Evolutionary conservation across 2,329 filamentous ascomycete genomes (phyloP).

Genomic region (Aspergillus vadensis): DNA sequence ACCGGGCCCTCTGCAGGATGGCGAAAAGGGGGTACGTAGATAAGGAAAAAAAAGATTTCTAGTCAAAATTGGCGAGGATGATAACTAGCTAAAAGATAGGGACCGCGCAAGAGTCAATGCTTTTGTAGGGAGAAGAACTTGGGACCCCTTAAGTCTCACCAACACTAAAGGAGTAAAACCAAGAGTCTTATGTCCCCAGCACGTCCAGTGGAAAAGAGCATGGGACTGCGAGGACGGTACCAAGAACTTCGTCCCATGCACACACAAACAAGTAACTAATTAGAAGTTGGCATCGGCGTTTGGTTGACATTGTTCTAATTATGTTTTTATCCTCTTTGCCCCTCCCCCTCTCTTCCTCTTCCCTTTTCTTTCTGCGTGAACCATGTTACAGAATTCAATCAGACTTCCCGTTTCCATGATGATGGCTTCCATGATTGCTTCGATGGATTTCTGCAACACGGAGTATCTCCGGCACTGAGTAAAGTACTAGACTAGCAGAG

Average conservation of each 20-base stretch:
- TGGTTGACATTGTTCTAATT: not conserved
- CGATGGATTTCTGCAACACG: not conserved
- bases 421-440: not conserved
- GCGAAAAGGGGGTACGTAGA: not conserved
- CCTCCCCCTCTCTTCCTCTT: not conserved
- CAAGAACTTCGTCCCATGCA: too few species aligned
- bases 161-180: not conserved
- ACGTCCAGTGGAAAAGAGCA: not conserved
- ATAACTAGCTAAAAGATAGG: not conserved
- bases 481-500: too few species aligned
- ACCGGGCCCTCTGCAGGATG: not conserved
- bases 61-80: not conserved
- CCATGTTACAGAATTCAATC: not conserved
- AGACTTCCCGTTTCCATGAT: not conserved
- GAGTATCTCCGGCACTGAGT: not conserved
- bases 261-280: not conserved
- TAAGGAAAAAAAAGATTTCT: not conserved
- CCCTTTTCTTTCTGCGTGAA: not conserved
- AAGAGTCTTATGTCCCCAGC: not conserved
- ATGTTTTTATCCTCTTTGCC: not conserved
- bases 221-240: not conserved
- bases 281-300: too few species aligned
- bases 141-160: slow-evolving; percentile 1
- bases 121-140: not conserved
- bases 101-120: not conserved